Base-by-base conservation (phyloP, 108 stramenopile species). In the Tribonema minus region DNA sequence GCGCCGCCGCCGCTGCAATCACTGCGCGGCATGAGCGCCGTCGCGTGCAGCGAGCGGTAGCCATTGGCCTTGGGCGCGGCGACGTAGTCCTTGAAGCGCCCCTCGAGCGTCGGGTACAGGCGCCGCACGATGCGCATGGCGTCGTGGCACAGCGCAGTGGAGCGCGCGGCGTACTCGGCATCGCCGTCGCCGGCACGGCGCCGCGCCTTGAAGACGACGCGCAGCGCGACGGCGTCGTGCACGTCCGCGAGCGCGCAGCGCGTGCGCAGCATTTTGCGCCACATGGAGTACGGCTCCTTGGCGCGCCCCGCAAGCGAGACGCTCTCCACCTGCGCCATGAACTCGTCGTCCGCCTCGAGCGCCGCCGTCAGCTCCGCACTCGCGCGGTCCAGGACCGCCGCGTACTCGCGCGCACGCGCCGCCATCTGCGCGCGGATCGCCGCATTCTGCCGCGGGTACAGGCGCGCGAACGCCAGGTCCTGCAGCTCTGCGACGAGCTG, bases 41-140 rank as follows among this genome's bases (percentile, higher is more conserved):
- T 71, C 68, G 92, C 90, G 80, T 95, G 94, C 26, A 95, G 74
- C 58, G 90, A 90, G 64, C 92, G 92, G 85, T 95, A 95, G 41
- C 94, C 94, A 73, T 95, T 95, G 1, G 78, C 61, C 82, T 95
- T 95, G 60, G 94, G 93, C 20, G 70, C 58, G 27, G 83, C 90
- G 67, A 95, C 80, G 80, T 95, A 95, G 82, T 95, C 92, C 88
- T 95, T 73, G 15, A 62, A 6, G 9, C 36, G 34, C n/a, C 58
- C 20, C 37, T 61, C 60, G 15, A 59, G 33, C 60, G 35, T 23
- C 0, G 72, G 72, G 39, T 73, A 73, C 31, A 73, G 31, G 29
- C 30, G 37, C 37, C 63, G 61, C 37, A 63, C 36, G 26, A 73
- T 36, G 12, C 61, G 35, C 72, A 73, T 73, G 3, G 72, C 72